Evolutionary conservation across 75 land plant species (phyloP).

Genomic region (Sequoiadendron giganteum): DNA sequence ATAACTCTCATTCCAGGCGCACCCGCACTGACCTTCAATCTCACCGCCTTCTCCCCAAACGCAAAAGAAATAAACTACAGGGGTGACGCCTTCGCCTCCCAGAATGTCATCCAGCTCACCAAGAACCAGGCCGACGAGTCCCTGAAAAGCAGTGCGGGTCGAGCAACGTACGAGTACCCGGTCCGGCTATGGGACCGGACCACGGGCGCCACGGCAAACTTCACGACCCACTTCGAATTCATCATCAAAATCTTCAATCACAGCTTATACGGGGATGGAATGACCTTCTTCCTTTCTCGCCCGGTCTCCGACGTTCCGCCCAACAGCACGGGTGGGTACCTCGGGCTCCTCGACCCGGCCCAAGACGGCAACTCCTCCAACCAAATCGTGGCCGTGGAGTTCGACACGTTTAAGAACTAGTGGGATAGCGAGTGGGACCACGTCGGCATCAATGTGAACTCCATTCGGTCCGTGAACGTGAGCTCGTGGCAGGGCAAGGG

Average conservation of each 20-base stretch:
- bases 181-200: slow-evolving; percentile 18
- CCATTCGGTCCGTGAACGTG: slow-evolving; percentile 3
- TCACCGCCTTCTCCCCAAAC: background rate
- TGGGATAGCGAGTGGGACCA: slow-evolving; percentile 21
- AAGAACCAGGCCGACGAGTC: slow-evolving; percentile 12
- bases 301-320: slow-evolving; percentile 12
- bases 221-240: slow-evolving; percentile 39
- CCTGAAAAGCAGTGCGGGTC: slow-evolving; percentile 28
- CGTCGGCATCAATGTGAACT: slow-evolving; percentile 34
- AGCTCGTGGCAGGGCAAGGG: background rate
- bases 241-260: slow-evolving; percentile 18
- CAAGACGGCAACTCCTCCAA: slow-evolving; percentile 36
- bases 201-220: slow-evolving; percentile 17
- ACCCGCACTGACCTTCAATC: background rate
- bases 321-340: slow-evolving; percentile 35
- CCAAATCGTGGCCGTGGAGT: slow-evolving; percentile 45
- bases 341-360: slow-evolving; percentile 57
- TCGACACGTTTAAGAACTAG: slow-evolving; percentile 25
- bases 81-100: background rate
- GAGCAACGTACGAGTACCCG: slow-evolving; percentile 19
- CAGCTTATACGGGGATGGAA: slow-evolving; percentile 38
- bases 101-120: slow-evolving; percentile 36
- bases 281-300: slow-evolving; percentile 48
- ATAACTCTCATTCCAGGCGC: background rate
- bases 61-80: background rate